A percentile compares a stretch with the other conserved stretches of the same genome.
Conservation (phyloP, 805 yeast species). For the Pichia occidentalis region DNA sequence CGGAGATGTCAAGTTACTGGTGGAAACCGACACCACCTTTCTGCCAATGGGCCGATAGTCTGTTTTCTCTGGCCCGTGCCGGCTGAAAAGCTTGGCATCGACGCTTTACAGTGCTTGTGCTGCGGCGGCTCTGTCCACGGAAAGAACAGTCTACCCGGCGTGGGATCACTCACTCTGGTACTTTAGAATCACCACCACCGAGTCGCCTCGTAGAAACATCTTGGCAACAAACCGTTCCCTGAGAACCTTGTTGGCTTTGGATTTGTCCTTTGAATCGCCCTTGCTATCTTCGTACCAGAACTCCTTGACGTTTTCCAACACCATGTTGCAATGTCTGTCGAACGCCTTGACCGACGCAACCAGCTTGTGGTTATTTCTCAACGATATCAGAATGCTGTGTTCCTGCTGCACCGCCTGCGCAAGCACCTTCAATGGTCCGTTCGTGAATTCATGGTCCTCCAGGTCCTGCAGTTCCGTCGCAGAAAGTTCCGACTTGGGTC, state of each 20-base stretch:
- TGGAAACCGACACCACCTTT: no score
- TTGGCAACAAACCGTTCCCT: slow-evolving; percentile 80
- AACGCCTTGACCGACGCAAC: slow-evolving; percentile 88
- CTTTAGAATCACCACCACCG: slow-evolving; percentile 71
- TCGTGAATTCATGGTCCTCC: slow-evolving; percentile 82
- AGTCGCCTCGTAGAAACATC: slow-evolving; percentile 91
- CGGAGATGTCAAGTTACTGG: no score
- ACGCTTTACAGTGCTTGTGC: no score
- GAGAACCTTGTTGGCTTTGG: slow-evolving; percentile 39
- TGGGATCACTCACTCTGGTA: slow-evolving; percentile 15
- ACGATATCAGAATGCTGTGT: slow-evolving; percentile 73
- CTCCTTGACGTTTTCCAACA: slow-evolving; percentile 87
- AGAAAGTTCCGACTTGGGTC: slow-evolving; percentile 73
- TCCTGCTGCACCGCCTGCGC: slow-evolving; percentile 66
- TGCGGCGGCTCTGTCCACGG: no score
- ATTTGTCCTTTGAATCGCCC: slow-evolving; percentile 16
- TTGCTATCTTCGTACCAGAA: slow-evolving; percentile 36
- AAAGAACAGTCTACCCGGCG: no score
- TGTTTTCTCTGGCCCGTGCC: no score
- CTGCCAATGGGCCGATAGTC: no score
- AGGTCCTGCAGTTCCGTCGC: slow-evolving; percentile 71
- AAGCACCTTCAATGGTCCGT: slow-evolving; percentile 90
- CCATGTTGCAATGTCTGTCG: slow-evolving; percentile 93
- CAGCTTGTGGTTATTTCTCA: slow-evolving; percentile 89
- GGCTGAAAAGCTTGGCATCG: no score